Percentiles rank a stretch among this genome's conserved stretches.
These are phyloP conservation scores for Candida frijolesensis DNA, from an alignment of 1,139 yeast genomes.

Conservation along the genomic window DNA sequence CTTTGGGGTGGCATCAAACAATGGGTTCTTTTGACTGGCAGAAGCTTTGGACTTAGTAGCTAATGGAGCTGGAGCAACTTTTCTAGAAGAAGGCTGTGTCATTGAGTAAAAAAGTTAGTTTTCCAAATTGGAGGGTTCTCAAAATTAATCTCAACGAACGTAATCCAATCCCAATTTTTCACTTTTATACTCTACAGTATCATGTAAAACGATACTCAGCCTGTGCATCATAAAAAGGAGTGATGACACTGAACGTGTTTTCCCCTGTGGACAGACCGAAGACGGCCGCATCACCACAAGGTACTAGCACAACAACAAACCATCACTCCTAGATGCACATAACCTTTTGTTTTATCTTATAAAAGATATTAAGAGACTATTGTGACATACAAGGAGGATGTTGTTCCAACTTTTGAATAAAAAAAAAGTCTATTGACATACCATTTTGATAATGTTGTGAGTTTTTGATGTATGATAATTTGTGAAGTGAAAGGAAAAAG, in stretches of 20 bases:
- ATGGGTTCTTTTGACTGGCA: constrained; percentile 38
- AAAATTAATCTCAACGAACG: constrained; percentile 31
- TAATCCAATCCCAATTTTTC: constrained; percentile 12
- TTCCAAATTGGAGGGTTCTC: constrained; percentile 24
- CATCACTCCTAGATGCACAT: constrained; percentile 39
- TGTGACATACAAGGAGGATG: constrained; percentile 28
- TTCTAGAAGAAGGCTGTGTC: constrained; percentile 62
- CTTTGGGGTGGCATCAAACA: constrained; percentile 79
- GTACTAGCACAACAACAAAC: constrained; percentile 20
- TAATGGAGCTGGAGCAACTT: constrained; percentile 54
- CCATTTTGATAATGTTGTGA: constrained; percentile 22
- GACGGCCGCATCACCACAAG: neutral
- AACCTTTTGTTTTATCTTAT: constrained; percentile 22
- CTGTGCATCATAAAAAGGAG: constrained; percentile 44
- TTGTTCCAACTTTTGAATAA: constrained; percentile 22
- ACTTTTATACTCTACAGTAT: constrained; percentile 39
- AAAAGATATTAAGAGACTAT: constrained; percentile 15
- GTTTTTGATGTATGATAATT: neutral
- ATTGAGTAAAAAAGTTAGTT: constrained; percentile 54
- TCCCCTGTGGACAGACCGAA: neutral
- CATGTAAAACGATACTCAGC: constrained; percentile 41
- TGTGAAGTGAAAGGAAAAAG: neutral
- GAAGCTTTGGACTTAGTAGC: constrained; percentile 39
- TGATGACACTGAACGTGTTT: constrained; percentile 20
- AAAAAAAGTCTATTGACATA: constrained; percentile 23